Base-by-base conservation (phyloP, 495 filamentous ascomycete genomes). In the Penicillium coprophilum region DNA sequence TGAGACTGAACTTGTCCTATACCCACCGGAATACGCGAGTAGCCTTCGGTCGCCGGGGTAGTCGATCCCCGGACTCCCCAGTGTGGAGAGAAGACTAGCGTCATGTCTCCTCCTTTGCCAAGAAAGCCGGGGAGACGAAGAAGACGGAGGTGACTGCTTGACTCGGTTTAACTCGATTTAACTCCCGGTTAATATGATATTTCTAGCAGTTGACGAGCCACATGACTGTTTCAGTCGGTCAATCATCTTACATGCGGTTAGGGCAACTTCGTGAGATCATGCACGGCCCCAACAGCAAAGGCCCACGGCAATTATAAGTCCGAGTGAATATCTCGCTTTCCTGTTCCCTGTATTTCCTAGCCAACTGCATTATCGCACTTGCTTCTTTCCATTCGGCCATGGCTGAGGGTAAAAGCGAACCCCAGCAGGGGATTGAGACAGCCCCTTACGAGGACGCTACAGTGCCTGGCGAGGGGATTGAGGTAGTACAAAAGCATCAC, bases 61-160 rank as follows among this genome's bases (percentile, higher is more conserved):
- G 56, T 55, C 36, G 46, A 59, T 59, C 62, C 62, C 62, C 59
- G 62, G 59, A 59, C 48, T 65, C 44, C 46, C 23, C 34, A 38
- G 46, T 56, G 47, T 54, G 58, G 48, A 48, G 46, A 13, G 39
- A 53, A 24, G 2, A 8, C 23, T 46, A 46, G 30, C n/a, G 31
- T 46, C 30, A 11, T 17, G 5, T 11, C 17, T 40, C 49, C 45
- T 58, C 46, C 48, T 43, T 60, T 31, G 54, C 58, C 61, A 61
- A 61, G 59, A 55, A 55, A 41, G 6, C 47, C 50, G 44, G 58
- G 55, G 53, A 41, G 48, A 40, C 17, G 4, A 41, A 23, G 21
- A 24, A 31, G 21, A 15, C 40, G 23, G 28, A 23, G 19, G 4
- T 10, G 10, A 40, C 10, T 48, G 20, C 51, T 62, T 56, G 56